These are phyloP conservation scores for Bryopsis sp. DNA, from an alignment of 139 green algal species.

Conservation along the genomic window DNA sequence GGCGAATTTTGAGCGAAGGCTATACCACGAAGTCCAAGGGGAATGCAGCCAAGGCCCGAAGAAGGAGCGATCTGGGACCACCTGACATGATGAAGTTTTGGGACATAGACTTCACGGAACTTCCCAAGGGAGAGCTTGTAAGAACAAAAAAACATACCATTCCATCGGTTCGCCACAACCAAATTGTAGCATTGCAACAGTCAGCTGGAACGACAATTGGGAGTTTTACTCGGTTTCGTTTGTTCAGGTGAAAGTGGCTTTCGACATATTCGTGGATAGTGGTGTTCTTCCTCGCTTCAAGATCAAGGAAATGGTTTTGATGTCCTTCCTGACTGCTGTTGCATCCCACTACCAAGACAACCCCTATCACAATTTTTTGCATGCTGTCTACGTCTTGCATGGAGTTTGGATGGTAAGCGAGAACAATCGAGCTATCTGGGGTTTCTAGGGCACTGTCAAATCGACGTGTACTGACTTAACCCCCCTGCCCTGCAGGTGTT, in stretches of 20 bases:
- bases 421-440: too few species aligned
- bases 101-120: conserved; percentile 27
- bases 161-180: neutral
- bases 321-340: conserved; percentile 46
- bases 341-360: conserved; percentile 48
- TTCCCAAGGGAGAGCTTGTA: conserved; percentile 25
- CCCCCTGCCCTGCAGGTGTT: too few species aligned
- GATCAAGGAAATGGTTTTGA: conserved; percentile 30
- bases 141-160: too few species aligned
- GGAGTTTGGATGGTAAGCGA: conserved; percentile 45
- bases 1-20: too few species aligned
- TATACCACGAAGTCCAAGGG: too few species aligned
- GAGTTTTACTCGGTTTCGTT: neutral
- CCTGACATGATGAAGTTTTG: conserved; percentile 13
- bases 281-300: conserved; percentile 34
- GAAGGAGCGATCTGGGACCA: neutral
- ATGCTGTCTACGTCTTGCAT: conserved; percentile 60
- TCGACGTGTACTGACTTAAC: too few species aligned
- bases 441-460: too few species aligned
- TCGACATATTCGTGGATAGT: conserved; percentile 44
- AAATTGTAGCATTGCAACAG: neutral
- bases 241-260: conserved; percentile 31
- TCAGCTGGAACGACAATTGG: neutral
- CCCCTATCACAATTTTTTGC: conserved; percentile 66
- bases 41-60: conserved; percentile 12